Evolutionary conservation across 1,284 basidiomycete species (phyloP), one percentile per base, ranked within the genome.

Genomic region (Baeospora myosura): DNA sequence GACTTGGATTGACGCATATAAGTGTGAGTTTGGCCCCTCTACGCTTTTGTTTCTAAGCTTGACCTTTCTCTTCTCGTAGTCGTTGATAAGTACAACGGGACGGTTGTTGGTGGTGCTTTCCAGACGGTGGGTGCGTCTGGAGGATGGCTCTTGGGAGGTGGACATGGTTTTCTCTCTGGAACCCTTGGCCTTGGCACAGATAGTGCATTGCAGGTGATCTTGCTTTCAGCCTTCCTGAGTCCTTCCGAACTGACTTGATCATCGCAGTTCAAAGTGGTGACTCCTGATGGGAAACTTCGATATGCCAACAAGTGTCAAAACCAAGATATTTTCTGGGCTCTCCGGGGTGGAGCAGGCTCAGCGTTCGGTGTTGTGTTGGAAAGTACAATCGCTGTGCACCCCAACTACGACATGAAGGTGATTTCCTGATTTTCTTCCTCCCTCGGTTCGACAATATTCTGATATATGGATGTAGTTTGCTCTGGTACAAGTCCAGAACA

Each of bases 111-210:
- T 46, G 59, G 59, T 58, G 34, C 44, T 25, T 49, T 50, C 26
- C 32, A 41, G 43, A 55, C 41, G 42, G 58, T 63, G 3, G 63
- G 63, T 5, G 53, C 53, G 1, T 56, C 45, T 20, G 57, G 58
- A 8, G 59, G 58, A 0, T 60, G 58, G 60, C 45, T 58, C 7
- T 48, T 49, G 50, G 73, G 73, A n/a, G 73, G 73, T 11, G 73
- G 74, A 1, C 72, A 74, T 47, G 61, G 68, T 18, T 55, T 68
- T 12, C 49, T 58, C 43, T 65, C 65, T 1, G 58, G 58, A 17
- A 56, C 56, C 7, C 53, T 62, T 44, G 65, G 65, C 4, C 47
- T 66, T n/a, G 64, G 58, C 2, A 44, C 57, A 66, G 28, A 64
- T 68, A 7, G 63, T 57, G 8, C 70, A 72, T 49, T 61, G 67